phyloP scores from a whole-genome alignment of 768 basidiomycete species.

The Boletus insuetus region DNA sequence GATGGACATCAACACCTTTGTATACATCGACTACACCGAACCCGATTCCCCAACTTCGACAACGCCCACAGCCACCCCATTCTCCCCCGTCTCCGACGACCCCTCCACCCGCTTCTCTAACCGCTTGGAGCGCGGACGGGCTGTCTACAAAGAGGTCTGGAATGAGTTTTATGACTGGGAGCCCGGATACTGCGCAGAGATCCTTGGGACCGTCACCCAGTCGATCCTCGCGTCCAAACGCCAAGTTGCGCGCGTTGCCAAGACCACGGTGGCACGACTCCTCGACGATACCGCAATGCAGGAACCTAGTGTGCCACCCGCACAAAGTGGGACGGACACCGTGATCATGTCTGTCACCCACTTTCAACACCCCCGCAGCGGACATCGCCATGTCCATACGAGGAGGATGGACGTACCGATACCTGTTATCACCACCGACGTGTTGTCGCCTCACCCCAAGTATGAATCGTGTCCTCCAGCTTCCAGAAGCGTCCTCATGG shows the following conservation, averaged over 20 bases:
- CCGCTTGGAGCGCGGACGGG: conserved; percentile 21
- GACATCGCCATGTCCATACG: not conserved
- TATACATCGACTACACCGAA: conserved; percentile 26
- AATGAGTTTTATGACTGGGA: conserved; percentile 49
- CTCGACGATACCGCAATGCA: not conserved
- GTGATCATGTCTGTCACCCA: conserved; percentile 10
- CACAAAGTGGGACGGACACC: not conserved
- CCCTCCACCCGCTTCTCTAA: not conserved
- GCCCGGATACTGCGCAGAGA: conserved; percentile 24
- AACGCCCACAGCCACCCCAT: not conserved
- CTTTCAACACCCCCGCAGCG: not conserved
- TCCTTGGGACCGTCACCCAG: conserved; percentile 19
- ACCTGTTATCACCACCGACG: conserved; percentile 16
- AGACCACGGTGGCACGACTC: conserved; percentile 3
- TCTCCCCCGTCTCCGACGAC: not conserved
- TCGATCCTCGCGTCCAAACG: conserved; percentile 4
- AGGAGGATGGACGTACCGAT: conserved; percentile 5
- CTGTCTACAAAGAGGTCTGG: conserved; percentile 41
- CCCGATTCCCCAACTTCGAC: conserved; percentile 10
- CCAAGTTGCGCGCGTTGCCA: conserved; percentile 15
- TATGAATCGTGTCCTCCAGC: conserved; percentile 51
- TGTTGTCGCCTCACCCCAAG: conserved; percentile 22
- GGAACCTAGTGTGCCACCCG: not conserved
- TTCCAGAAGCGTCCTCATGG: conserved; percentile 30
- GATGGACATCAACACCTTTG: conserved; percentile 14